Conservation (phyloP, 108 stramenopile species). For the Aurantiochytrium sp. region DNA sequence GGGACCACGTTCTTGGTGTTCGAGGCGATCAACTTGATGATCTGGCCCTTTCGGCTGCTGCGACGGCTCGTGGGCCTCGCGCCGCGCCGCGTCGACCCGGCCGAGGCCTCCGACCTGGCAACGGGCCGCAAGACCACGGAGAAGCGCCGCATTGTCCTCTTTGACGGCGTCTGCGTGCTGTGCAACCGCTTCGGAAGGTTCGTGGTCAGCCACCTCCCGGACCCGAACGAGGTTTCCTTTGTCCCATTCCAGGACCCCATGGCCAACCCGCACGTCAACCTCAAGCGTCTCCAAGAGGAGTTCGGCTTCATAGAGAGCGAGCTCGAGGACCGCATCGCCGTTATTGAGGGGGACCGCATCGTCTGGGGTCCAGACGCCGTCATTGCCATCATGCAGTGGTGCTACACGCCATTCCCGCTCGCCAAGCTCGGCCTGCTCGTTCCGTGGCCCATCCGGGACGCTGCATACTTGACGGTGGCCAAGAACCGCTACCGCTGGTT, state of each 20-base stretch:
- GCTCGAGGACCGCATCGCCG: neutral
- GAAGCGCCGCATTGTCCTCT: neutral
- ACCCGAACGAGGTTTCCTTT: neutral
- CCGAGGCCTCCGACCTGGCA: neutral
- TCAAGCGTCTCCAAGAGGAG: neutral
- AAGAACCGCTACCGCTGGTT: slow-evolving; percentile 21
- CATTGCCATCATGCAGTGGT: slow-evolving; percentile 10
- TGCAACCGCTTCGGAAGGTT: neutral
- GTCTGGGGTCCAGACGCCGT: neutral
- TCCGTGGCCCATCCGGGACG: neutral
- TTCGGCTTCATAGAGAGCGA: neutral
- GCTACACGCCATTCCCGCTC: neutral
- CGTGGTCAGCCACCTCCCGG: neutral
- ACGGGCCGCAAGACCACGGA: slow-evolving; percentile 11
- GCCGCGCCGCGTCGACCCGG: neutral
- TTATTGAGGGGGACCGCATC: neutral
- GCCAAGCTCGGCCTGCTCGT: neutral
- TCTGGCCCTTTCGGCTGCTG: neutral
- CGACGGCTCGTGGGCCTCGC: neutral
- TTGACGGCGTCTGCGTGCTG: slow-evolving; percentile 12
- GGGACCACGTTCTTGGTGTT: neutral
- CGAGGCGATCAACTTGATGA: neutral
- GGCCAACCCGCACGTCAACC: neutral
- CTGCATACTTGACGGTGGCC: neutral
- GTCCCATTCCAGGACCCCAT: neutral